Base-by-base conservation (phyloP, 2,329 filamentous ascomycete species). In the Xylariaceae sp. region DNA sequence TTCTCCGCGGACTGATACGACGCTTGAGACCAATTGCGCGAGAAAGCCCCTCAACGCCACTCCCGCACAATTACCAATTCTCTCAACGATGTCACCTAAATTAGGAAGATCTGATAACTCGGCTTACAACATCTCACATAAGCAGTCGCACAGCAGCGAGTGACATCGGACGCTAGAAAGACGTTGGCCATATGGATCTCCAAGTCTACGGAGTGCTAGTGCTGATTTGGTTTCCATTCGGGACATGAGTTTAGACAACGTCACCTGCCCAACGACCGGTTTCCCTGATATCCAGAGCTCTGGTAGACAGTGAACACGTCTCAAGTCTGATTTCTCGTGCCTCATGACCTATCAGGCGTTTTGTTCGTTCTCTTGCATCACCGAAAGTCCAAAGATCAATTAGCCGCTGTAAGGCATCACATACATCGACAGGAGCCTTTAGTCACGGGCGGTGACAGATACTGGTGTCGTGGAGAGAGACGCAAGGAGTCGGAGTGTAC, bases 361-460 rank as follows among this genome's bases (percentile, higher is more conserved):
- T 37, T 51, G 15, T 48, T 34, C 51, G 51, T n/a, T 50, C 51
- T 47, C 15, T 17, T 50, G 13, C 10, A 10, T 51, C n/a, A 10
- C 11, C 48, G 30, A 15, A 53, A 41, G 53, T 35, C 51, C 52
- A 55, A 34, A 60, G 59, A 35, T 30, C 10, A 11, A 37, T 15
- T 55, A 34, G 37, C 35, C n/a, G 39, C 51, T 39, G 45, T 50
- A 60, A 53, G 17, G 47, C 45, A 48, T 52, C 58, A 57, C 57
- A 51, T 37, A 59, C 53, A 49, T 61, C 44, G 52, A 54, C 45
- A 53, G 11, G 44, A 15, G 45, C 6, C 23, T n/a, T n/a, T 44
- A 17, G 15, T 56, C 58, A 59, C 56, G 52, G 13, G 39, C 34
- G 2, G 50, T 23, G n/a, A n/a, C 13, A 53, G 8, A 53, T 35